These are phyloP conservation scores for Akanthomyces uredinophilus DNA, from an alignment of 2,329 filamentous ascomycete genomes.

Conservation along the genomic window DNA sequence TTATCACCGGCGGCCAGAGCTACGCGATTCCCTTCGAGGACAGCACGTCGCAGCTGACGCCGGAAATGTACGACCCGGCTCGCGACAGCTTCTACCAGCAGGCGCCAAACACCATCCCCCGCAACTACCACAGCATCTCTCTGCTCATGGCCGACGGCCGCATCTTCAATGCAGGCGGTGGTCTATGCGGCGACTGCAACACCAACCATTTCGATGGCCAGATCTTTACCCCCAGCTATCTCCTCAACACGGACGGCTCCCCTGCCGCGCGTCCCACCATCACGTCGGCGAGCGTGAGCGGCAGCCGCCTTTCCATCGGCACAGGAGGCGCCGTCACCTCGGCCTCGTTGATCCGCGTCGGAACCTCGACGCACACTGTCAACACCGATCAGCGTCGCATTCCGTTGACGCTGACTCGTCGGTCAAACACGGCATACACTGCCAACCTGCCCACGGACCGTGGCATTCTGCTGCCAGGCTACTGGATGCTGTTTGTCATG, in stretches of 20 bases:
- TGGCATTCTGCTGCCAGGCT: constrained; percentile 47
- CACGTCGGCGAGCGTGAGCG: constrained; percentile 22
- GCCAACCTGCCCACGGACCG: constrained; percentile 41
- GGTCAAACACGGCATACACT: constrained; percentile 29
- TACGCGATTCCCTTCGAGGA: constrained; percentile 41
- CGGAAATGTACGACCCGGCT: constrained; percentile 43
- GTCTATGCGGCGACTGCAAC: constrained; percentile 42
- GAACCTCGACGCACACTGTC: constrained; percentile 48
- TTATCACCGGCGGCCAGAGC: constrained; percentile 44
- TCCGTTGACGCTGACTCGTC: constrained; percentile 30
- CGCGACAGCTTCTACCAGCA: constrained; percentile 35
- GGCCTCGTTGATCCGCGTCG: constrained; percentile 41
- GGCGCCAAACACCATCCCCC: constrained; percentile 33
- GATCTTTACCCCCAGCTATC: constrained; percentile 52
- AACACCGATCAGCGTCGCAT: constrained; percentile 55
- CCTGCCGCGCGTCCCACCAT: constrained; percentile 39
- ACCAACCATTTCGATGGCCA: constrained; percentile 50
- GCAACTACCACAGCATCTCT: constrained; percentile 46
- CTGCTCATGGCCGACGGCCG: constrained; percentile 46
- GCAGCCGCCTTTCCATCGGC: constrained; percentile 27
- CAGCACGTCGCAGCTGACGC: constrained; percentile 32
- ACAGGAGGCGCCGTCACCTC: constrained; percentile 21
- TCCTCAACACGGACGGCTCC: constrained; percentile 41
- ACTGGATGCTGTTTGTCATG: constrained; percentile 51
- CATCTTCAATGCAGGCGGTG: constrained; percentile 47